These are phyloP conservation scores for Apiotrichum siamense DNA, from an alignment of 1,284 basidiomycete species.

Conservation along the genomic window DNA sequence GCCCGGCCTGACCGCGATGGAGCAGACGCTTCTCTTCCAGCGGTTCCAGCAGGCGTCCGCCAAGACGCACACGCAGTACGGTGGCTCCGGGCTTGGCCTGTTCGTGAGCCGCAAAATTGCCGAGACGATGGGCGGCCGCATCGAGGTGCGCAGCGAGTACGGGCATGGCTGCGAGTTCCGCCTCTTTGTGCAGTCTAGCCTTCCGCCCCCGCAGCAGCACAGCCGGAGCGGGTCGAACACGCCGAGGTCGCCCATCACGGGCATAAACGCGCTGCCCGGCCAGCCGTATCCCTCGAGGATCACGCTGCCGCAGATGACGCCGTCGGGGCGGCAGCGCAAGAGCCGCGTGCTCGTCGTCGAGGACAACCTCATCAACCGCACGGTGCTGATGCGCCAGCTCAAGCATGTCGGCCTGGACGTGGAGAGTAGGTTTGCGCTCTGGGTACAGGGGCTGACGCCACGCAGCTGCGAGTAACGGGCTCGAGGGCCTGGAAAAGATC, in stretches of 20 bases:
- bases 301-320: no score
- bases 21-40: slow-evolving; percentile 24
- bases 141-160: slow-evolving; percentile 20
- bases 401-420: slow-evolving; percentile 11
- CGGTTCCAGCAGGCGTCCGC: slow-evolving; percentile 27
- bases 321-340: no score
- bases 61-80: slow-evolving; percentile 25
- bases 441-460: slow-evolving; percentile 31
- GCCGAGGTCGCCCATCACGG: slow-evolving; percentile 26
- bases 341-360: slow-evolving; percentile 27
- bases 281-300: no score
- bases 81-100: slow-evolving; percentile 29
- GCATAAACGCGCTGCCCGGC: no score
- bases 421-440: neutral
- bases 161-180: slow-evolving; percentile 44
- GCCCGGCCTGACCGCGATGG: slow-evolving; percentile 23
- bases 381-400: slow-evolving; percentile 19
- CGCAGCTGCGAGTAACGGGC: slow-evolving; percentile 31
- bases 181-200: slow-evolving; percentile 26
- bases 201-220: neutral
- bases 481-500: slow-evolving; percentile 46
- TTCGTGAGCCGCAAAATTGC: slow-evolving; percentile 28
- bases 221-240: neutral
- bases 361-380: slow-evolving; percentile 44
- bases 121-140: slow-evolving; percentile 26